Evolutionary conservation across 352 stramenopile species (phyloP), one percentile per base, ranked within the genome.

Genomic region (Pythium apleroticum): DNA sequence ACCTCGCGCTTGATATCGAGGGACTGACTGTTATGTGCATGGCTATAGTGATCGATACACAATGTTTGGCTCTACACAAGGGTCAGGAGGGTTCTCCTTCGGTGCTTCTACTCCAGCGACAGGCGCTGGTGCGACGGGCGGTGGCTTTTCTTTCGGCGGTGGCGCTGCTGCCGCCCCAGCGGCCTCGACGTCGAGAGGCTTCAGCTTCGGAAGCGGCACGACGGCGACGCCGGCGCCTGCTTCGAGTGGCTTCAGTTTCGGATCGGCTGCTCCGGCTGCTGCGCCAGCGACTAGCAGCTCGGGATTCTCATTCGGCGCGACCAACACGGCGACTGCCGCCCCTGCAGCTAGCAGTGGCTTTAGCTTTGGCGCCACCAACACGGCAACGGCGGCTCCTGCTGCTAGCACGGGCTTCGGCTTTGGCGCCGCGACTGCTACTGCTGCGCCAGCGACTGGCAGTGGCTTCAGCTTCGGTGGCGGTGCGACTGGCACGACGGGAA

Each of bases 51-150:
- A 48, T 28, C n/a, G 30, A 45, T 46, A 43, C 20, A 52, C 4
- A 25, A 90, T 90, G 78, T 90, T 90, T 56, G 80, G 80, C 27
- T 52, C 60, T 35, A 68, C 71, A 7, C 78, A 72, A n/a, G 61
- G 67, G 52, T 35, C 72, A 5, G 58, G 71, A 20, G 77, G 80
- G 50, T 89, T 89, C 43, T 80, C 63, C 41, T 89, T 89, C 33
- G 73, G 80, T 7, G 63, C 65, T 1, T 24, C 59, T 52, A 59
- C 60, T n/a, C 52, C 69, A 9, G 22, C 65, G 12, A 33, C 74
- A 15, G 20, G 49, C 24, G 68, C 55, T 6, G 56, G 57, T 11
- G 37, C 66, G 19, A 49, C 68, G 19, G 66, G 57, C 45, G 63
- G 63, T 41, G 68, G 68, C 4, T 75, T 75, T 27, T 67, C 43